Evolutionary conservation across 1,139 yeast genomes (phyloP).

Genomic region (Arxiozyma heterogenica): DNA sequence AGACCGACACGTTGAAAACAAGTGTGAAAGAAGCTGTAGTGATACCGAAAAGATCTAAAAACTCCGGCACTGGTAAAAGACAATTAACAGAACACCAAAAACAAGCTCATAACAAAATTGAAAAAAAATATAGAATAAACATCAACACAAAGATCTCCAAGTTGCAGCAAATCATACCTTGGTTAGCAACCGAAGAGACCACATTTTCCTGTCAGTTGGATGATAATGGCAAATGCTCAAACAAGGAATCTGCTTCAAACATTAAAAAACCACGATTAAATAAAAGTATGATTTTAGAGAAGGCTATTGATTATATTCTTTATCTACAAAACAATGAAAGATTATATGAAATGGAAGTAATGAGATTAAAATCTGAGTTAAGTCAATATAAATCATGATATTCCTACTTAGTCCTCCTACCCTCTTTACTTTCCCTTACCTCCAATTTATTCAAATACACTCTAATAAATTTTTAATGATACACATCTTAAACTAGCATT

Average conservation of each 20-base stretch:
- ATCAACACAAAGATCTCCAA: slow-evolving; percentile 65
- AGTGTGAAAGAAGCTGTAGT: background rate
- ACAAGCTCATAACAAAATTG: slow-evolving; percentile 64
- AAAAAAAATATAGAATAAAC: slow-evolving; percentile 61
- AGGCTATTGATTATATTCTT: slow-evolving; percentile 53
- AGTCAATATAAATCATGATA: slow-evolving; percentile 20
- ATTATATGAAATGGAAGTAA: slow-evolving; percentile 26
- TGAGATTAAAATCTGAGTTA: slow-evolving; percentile 44
- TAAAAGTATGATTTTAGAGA: slow-evolving; percentile 57
- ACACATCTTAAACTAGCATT: too few relatives aligned
- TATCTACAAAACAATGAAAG: slow-evolving; percentile 41
- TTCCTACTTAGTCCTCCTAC: background rate
- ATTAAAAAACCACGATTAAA: slow-evolving; percentile 38
- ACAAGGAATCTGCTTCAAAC: slow-evolving; percentile 32
- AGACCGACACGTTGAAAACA: slow-evolving; percentile 3
- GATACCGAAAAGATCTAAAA: background rate
- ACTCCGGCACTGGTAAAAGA: slow-evolving; percentile 32
- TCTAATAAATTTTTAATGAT: too few relatives aligned
- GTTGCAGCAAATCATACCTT: slow-evolving; percentile 47
- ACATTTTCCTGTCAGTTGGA: slow-evolving; percentile 33
- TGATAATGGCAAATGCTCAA: slow-evolving; percentile 31
- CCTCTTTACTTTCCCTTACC: background rate
- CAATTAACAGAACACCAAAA: slow-evolving; percentile 53
- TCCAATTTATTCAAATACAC: background rate
- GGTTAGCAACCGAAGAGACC: slow-evolving; percentile 47